phyloP scores from a whole-genome alignment of 306 rosid genomes.

The Cucurbita argyrosperma region DNA sequence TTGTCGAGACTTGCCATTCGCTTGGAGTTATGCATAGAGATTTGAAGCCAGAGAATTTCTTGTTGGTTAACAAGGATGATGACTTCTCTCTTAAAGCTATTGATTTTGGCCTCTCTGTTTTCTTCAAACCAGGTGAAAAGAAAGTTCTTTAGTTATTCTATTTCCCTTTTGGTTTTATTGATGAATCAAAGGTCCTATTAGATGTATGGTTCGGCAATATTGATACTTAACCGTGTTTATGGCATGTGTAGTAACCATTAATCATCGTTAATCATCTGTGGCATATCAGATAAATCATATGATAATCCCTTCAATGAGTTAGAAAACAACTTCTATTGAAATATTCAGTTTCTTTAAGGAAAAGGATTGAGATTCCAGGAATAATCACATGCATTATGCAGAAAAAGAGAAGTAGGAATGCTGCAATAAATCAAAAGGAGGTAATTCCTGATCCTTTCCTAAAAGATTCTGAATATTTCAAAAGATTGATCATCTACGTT shows the following conservation, averaged over 20 bases:
- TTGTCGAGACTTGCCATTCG: slow-evolving; percentile 66
- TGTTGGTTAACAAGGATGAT: slow-evolving; percentile 63
- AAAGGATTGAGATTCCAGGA: background rate
- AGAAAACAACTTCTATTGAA: background rate
- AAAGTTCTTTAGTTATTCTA: background rate
- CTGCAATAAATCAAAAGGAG: background rate
- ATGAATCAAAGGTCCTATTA: background rate
- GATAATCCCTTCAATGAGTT: background rate
- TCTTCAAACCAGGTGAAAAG: slow-evolving; percentile 58
- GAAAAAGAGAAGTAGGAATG: background rate
- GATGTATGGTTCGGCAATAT: background rate
- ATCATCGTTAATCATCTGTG: background rate
- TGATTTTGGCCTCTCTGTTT: slow-evolving; percentile 71
- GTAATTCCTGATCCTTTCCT: background rate
- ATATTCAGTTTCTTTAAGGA: slow-evolving; percentile 4
- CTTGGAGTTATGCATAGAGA: slow-evolving; percentile 77
- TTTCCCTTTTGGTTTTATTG: background rate
- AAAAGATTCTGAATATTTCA: background rate
- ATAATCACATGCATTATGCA: background rate
- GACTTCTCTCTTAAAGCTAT: slow-evolving; percentile 75
- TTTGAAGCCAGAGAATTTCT: slow-evolving; percentile 65
- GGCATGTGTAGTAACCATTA: background rate
- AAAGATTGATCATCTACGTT: background rate
- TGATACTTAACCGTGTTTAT: background rate
- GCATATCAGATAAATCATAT: background rate